Conservation (phyloP, 176 grass and related monocot genomes). For the Zoysia japonica region DNA sequence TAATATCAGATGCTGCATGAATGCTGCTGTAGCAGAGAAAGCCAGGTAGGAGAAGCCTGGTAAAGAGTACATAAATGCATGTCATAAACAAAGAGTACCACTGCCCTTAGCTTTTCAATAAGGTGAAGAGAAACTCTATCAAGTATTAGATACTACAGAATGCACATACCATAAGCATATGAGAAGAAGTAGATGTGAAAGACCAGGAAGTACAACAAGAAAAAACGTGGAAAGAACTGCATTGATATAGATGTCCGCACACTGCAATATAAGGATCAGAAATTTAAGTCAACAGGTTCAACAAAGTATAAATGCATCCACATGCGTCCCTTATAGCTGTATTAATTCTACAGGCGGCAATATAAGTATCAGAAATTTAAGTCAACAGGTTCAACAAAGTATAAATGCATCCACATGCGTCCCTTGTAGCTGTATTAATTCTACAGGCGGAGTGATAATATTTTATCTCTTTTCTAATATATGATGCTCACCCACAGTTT, state of each 20-base stretch:
- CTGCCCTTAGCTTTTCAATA: neutral
- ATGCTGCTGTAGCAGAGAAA: conserved; percentile 89
- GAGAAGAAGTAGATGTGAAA: conserved; percentile 99
- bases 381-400: conserved; percentile 24
- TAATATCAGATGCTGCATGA: conserved; percentile 97
- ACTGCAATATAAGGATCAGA: conserved; percentile 55
- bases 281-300: conserved; percentile 28
- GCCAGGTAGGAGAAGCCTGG: conserved; percentile 95
- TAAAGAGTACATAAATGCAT: conserved; percentile 19
- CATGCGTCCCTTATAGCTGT: neutral
- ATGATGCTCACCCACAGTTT: neutral
- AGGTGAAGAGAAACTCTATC: neutral
- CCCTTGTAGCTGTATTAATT: neutral
- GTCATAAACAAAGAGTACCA: conserved; percentile 28
- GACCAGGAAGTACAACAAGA: conserved; percentile 98
- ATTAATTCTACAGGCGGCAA: conserved; percentile 18
- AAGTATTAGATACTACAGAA: conserved; percentile 21
- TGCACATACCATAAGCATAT: conserved; percentile 82
- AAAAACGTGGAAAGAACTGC: conserved; percentile 99
- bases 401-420: conserved; percentile 10
- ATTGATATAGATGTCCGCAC: conserved; percentile 98
- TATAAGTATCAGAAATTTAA: conserved; percentile 19
- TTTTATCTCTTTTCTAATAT: conserved; percentile 4
- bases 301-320: conserved; percentile 23
- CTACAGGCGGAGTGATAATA: neutral